Conservation (phyloP, 331 rosid genomes). For the Cydonia oblonga region DNA sequence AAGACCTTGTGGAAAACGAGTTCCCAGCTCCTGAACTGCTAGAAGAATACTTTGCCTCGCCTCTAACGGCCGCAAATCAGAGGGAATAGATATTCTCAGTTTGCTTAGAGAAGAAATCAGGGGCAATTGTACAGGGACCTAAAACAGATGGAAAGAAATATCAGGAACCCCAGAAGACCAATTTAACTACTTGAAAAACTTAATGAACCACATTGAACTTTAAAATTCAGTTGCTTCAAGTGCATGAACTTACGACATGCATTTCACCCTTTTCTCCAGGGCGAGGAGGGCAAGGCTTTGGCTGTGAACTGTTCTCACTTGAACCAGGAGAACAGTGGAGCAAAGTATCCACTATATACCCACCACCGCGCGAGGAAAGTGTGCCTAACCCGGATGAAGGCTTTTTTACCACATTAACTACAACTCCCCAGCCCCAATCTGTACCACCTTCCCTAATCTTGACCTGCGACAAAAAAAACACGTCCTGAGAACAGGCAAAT, state of each 20-base stretch:
- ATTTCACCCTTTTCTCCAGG: constrained; percentile 98
- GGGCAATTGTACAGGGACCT: constrained; percentile 95
- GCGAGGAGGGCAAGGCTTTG: constrained; percentile 89
- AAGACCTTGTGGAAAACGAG: constrained; percentile 88
- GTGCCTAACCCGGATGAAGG: constrained; percentile 38
- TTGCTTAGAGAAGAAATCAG: constrained; percentile 75
- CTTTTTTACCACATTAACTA: constrained; percentile 81
- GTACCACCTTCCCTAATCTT: constrained; percentile 93
- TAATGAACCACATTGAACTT: background rate
- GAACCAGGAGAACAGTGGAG: constrained; percentile 84
- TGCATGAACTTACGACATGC: constrained; percentile 74
- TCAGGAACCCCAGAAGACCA: background rate
- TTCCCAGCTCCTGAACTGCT: constrained; percentile 78
- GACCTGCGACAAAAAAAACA: constrained; percentile 37
- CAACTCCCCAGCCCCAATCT: constrained; percentile 99
- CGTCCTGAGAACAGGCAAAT: constrained; percentile 5
- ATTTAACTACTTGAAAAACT: background rate
- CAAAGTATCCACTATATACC: constrained; percentile 84
- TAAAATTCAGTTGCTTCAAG: background rate
- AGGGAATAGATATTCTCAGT: constrained; percentile 67
- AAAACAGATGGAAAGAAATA: constrained; percentile 14
- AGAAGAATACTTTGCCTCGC: constrained; percentile 91
- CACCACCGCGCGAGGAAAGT: constrained; percentile 43
- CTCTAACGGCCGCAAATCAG: constrained; percentile 91
- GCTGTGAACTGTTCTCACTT: constrained; percentile 60